Conservation (phyloP, 2,329 filamentous ascomycete species). For the Dactylellina drechsleri region DNA sequence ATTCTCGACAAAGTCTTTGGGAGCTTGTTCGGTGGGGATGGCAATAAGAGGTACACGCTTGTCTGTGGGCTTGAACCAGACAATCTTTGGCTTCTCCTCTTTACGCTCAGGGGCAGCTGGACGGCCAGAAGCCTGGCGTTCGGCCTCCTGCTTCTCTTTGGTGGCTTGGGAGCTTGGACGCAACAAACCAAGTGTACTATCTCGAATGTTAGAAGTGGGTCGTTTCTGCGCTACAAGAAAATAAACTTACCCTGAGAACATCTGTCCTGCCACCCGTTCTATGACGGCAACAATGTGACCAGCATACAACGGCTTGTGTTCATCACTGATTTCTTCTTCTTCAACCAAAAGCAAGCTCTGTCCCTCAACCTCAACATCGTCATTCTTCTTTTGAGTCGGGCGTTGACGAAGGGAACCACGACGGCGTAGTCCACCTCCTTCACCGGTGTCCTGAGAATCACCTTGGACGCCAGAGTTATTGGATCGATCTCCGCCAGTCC, state of each 20-base stretch:
- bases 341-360: constrained; percentile 96
- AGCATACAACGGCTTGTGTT: constrained; percentile 96
- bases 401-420: constrained; percentile 95
- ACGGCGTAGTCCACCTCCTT: constrained; percentile 75
- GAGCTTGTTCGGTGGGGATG: constrained; percentile 97
- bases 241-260: constrained; percentile 78
- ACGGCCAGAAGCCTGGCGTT: constrained; percentile 79
- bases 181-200: constrained; percentile 83
- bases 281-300: constrained; percentile 97
- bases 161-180: constrained; percentile 97
- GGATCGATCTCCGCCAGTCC: constrained; percentile 76
- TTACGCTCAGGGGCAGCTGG: constrained; percentile 81
- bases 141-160: constrained; percentile 98
- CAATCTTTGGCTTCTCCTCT: constrained; percentile 98
- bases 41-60: constrained; percentile 98
- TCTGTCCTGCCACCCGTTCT: constrained; percentile 95
- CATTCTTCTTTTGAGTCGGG: constrained; percentile 99
- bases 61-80: constrained; percentile 99
- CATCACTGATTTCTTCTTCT: constrained; percentile 98
- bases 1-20: constrained; percentile 97
- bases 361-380: constrained; percentile 97
- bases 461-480: constrained; percentile 74
- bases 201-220: constrained; percentile 52
- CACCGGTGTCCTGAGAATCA: constrained; percentile 51
- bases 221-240: constrained; percentile 9